phyloP scores from a whole-genome alignment of 805 yeast genomes.

The Hanseniaspora singularis region DNA sequence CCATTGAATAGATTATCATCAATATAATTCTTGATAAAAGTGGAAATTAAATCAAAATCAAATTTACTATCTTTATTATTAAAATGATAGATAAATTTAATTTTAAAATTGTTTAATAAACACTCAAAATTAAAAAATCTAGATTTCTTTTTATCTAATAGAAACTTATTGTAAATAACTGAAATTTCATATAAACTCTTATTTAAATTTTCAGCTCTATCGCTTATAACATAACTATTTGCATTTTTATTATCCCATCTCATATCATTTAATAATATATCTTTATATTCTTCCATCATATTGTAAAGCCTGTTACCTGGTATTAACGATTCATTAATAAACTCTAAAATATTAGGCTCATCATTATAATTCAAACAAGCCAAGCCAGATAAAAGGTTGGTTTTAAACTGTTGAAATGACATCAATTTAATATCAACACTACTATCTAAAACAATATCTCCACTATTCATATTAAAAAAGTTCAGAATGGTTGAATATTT shows the following conservation, averaged over 20 bases:
- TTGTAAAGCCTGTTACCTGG: not conserved
- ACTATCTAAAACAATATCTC: too few relatives aligned
- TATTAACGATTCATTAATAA: not conserved
- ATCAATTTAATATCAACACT: too few relatives aligned
- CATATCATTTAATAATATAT: constrained; percentile 1
- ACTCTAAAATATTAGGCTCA: not conserved
- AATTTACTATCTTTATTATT: constrained; percentile 34
- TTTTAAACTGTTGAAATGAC: not conserved
- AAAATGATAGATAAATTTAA: constrained; percentile 47
- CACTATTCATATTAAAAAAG: too few relatives aligned
- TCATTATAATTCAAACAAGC: not conserved
- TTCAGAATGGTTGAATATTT: too few relatives aligned
- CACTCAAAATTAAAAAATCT: constrained; percentile 37
- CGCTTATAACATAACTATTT: not conserved
- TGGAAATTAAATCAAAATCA: constrained; percentile 39
- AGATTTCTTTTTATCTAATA: constrained; percentile 19
- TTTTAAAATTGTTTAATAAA: constrained; percentile 35
- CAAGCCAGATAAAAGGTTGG: not conserved
- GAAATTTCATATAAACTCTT: constrained; percentile 19
- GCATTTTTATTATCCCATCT: constrained; percentile 26
- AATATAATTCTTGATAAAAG: constrained; percentile 38
- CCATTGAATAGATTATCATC: constrained; percentile 32
- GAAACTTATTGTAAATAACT: constrained; percentile 17
- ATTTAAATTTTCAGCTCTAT: constrained; percentile 18
- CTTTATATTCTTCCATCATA: not conserved